Percentiles rank a stretch among this genome's conserved stretches.
Conservation (phyloP, 805 yeast species). For the Metschnikowia borealis region DNA sequence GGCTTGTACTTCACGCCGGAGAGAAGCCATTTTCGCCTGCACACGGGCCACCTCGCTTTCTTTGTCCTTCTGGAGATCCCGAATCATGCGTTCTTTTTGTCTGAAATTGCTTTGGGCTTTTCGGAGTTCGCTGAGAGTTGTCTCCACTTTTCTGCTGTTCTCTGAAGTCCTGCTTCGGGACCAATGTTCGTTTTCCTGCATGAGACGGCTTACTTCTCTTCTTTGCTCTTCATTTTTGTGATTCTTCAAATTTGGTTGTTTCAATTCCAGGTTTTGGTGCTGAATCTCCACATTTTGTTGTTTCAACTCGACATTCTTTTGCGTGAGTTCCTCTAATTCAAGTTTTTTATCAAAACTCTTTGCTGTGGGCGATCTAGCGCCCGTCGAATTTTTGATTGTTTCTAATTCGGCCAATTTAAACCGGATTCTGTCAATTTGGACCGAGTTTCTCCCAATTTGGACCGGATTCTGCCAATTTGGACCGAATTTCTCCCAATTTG, state of each 20-base stretch:
- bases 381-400: not conserved
- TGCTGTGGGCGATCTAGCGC: not conserved
- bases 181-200: constrained; percentile 5
- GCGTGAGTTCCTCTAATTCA: not conserved
- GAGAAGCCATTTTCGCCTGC: constrained; percentile 15
- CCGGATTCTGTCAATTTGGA: no score
- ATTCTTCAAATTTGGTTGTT: not conserved
- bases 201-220: not conserved
- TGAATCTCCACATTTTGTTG: not conserved
- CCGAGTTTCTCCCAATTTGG: no score
- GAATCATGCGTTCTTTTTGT: constrained; percentile 7
- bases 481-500: no score
- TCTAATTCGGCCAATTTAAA: not conserved
- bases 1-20: constrained; percentile 20
- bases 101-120: constrained; percentile 8
- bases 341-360: not conserved
- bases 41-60: constrained; percentile 13
- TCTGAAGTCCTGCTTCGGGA: constrained; percentile 10
- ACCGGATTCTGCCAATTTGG: no score
- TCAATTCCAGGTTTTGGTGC: not conserved
- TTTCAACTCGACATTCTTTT: not conserved
- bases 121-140: constrained; percentile 6
- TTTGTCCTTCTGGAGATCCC: constrained; percentile 7
- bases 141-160: constrained; percentile 8
- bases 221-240: constrained; percentile 3